phyloP scores from a whole-genome alignment of 1,284 basidiomycete genomes.

The Somion occarium region DNA sequence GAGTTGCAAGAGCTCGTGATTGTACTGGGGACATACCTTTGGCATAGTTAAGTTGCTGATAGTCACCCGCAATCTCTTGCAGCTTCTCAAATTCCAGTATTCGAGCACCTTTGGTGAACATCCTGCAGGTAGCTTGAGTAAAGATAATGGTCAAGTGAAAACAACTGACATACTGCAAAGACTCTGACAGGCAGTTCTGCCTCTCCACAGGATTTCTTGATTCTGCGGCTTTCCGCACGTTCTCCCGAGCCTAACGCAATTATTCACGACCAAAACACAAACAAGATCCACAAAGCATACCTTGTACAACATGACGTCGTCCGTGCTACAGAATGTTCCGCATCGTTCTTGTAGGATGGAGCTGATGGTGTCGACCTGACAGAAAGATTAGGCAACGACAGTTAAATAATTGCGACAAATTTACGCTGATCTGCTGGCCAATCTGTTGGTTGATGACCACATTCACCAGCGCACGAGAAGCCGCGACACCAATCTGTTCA shows the following conservation, averaged over 20 bases:
- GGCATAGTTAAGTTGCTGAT: constrained; percentile 78
- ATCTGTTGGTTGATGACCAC: constrained; percentile 98
- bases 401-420: constrained; percentile 24
- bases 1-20: not conserved
- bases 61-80: constrained; percentile 82
- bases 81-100: constrained; percentile 85
- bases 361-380: constrained; percentile 90
- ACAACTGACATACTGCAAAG: constrained; percentile 59
- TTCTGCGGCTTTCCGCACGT: constrained; percentile 86
- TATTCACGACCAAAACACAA: not conserved
- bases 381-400: constrained; percentile 4
- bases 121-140: constrained; percentile 35
- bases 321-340: constrained; percentile 95
- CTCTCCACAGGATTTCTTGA: constrained; percentile 69
- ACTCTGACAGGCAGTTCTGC: constrained; percentile 75
- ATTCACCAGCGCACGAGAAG: constrained; percentile 87
- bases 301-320: constrained; percentile 98
- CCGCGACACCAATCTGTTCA: constrained; percentile 74
- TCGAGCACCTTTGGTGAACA: constrained; percentile 85
- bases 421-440: constrained; percentile 89
- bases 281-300: constrained; percentile 32
- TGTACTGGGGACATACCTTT: constrained; percentile 46
- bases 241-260: constrained; percentile 77
- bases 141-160: not conserved
- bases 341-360: constrained; percentile 93